Conservation (phyloP, 1,139 yeast species). For the Debaryomyces subglobosus region DNA sequence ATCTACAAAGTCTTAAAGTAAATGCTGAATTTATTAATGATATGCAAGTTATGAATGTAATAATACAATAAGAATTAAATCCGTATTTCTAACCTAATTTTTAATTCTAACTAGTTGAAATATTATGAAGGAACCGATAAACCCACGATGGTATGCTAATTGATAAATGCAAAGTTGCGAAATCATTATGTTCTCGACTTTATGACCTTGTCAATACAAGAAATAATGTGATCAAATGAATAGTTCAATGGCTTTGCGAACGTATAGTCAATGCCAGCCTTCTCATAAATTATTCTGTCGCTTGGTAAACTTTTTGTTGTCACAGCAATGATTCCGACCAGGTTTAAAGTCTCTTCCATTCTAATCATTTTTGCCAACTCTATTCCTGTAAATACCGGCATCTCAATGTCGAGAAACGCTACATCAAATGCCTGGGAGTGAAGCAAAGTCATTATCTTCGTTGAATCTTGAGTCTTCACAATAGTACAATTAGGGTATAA, state of each 20-base stretch:
- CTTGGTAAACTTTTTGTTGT: constrained; percentile 35
- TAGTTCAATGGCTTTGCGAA: constrained; percentile 45
- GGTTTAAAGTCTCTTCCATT: constrained; percentile 17
- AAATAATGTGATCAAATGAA: constrained; percentile 7
- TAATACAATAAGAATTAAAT: constrained; percentile 7
- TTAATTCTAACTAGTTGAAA: background rate
- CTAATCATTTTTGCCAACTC: constrained; percentile 40
- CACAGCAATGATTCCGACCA: constrained; percentile 45
- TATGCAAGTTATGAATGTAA: background rate
- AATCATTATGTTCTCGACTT: background rate
- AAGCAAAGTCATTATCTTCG: constrained; percentile 29
- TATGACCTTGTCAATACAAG: constrained; percentile 3
- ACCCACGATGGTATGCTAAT: background rate
- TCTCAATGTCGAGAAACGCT: constrained; percentile 49
- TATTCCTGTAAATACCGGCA: constrained; percentile 50
- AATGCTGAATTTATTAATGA: background rate
- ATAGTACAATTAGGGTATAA: constrained; percentile 40
- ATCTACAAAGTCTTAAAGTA: background rate
- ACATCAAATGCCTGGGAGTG: constrained; percentile 30
- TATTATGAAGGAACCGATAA: background rate
- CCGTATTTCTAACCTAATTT: constrained; percentile 1
- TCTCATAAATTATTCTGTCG: constrained; percentile 34
- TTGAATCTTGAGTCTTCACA: constrained; percentile 34
- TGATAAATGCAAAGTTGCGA: background rate
- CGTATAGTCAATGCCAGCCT: constrained; percentile 45